A percentile compares a stretch with the other conserved stretches of the same genome.
Conservation (phyloP, 2,329 filamentous ascomycete genomes). For the Onygena corvina region DNA sequence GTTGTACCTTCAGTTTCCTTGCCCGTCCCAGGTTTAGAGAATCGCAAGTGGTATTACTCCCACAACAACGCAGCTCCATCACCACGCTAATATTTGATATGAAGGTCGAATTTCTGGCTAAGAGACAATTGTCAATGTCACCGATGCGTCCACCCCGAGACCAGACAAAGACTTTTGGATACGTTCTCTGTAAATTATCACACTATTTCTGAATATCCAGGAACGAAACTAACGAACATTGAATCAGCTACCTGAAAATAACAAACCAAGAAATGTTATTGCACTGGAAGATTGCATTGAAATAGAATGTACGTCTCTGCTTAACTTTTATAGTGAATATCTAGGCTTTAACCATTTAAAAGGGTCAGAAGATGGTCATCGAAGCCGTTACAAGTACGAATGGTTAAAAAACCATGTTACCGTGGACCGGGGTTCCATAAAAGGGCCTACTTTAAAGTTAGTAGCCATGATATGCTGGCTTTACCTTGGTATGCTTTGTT, state of each 20-base stretch:
- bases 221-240: not conserved
- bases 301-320: conserved; percentile 39
- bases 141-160: conserved; percentile 56
- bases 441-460: conserved; percentile 6
- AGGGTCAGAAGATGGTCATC: conserved; percentile 59
- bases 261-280: conserved; percentile 27
- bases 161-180: conserved; percentile 56
- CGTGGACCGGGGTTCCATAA: not conserved
- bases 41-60: not conserved
- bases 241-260: conserved; percentile 11
- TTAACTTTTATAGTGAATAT: not conserved
- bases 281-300: conserved; percentile 30
- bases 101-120: conserved; percentile 15
- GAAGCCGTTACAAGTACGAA: conserved; percentile 53
- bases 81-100: not conserved
- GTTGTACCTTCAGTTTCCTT: not conserved
- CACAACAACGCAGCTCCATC: too few relatives aligned
- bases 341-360: conserved; percentile 7
- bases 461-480: not conserved
- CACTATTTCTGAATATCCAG: not conserved
- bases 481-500: not conserved
- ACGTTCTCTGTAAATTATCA: conserved; percentile 43
- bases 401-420: conserved; percentile 45
- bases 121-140: conserved; percentile 61
- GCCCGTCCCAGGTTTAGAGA: not conserved